These are phyloP conservation scores for Backusella morwellensis DNA, from an alignment of 192 early-diverging fungal genomes.

Conservation along the genomic window DNA sequence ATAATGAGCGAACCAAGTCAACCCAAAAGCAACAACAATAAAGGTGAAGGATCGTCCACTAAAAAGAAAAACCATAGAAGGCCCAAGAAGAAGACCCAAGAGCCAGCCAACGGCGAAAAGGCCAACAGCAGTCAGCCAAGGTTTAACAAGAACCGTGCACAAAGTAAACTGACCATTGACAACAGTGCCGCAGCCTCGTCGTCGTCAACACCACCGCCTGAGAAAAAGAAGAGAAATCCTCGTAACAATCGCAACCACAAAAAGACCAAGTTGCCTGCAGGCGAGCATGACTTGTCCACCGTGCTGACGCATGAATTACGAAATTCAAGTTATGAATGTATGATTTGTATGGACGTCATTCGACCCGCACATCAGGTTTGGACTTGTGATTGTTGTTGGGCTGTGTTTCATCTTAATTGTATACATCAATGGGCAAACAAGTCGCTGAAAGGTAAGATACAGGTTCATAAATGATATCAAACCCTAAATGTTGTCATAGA, in stretches of 20 bases:
- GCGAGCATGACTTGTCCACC: slow-evolving; percentile 57
- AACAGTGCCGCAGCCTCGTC: not conserved
- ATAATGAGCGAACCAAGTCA: not conserved
- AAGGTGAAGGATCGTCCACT: not conserved
- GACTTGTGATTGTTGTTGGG: slow-evolving; percentile 87
- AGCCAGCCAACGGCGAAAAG: not conserved
- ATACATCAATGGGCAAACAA: slow-evolving; percentile 77
- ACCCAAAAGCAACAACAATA: not conserved
- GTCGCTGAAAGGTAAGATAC: slow-evolving; percentile 50
- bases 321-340: slow-evolving; percentile 85
- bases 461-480: too few species aligned
- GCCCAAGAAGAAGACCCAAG: not conserved
- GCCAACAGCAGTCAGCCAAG: not conserved
- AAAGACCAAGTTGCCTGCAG: slow-evolving; percentile 13
- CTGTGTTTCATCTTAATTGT: slow-evolving; percentile 89
- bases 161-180: slow-evolving; percentile 15
- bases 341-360: slow-evolving; percentile 93
- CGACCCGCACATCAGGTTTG: slow-evolving; percentile 70
- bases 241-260: slow-evolving; percentile 6
- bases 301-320: slow-evolving; percentile 64
- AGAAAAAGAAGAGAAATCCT: not conserved
- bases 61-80: not conserved
- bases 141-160: slow-evolving; percentile 21
- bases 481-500: slow-evolving; percentile 21
- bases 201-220: not conserved